Percentiles rank a stretch among this genome's conserved stretches.
Evolutionary conservation across 345 rosid genomes (phyloP).

Genomic region (Eucalyptus viminalis): DNA sequence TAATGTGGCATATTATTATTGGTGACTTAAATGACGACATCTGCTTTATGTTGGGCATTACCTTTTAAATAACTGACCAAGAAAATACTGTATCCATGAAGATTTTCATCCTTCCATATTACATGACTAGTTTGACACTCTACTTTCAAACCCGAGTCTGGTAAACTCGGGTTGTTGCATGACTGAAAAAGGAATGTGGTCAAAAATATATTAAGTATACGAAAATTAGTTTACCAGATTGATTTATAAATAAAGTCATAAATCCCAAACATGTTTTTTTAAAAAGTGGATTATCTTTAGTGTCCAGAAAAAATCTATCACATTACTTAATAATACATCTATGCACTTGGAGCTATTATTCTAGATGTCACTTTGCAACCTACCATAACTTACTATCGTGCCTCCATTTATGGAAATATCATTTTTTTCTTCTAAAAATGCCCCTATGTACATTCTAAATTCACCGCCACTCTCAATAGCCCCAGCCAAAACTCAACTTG

Average conservation of each 20-base stretch:
- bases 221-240: not conserved
- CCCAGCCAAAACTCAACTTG: not conserved
- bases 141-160: not conserved
- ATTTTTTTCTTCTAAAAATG: not conserved
- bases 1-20: no score
- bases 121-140: not conserved
- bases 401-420: not conserved
- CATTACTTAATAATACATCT: not conserved
- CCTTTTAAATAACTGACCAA: not conserved
- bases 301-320: not conserved
- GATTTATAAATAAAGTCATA: not conserved
- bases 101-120: not conserved
- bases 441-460: not conserved
- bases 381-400: not conserved
- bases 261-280: not conserved
- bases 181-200: not conserved
- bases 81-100: not conserved
- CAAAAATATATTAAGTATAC: not conserved
- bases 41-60: not conserved
- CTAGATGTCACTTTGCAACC: not conserved
- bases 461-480: not conserved
- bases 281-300: not conserved
- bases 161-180: not conserved
- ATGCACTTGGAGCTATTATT: not conserved
- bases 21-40: no score